Percentiles rank a stretch among this genome's conserved stretches.
These are phyloP conservation scores for Neonectria coccinea DNA, from an alignment of 2,329 filamentous ascomycete species.

Conservation along the genomic window DNA sequence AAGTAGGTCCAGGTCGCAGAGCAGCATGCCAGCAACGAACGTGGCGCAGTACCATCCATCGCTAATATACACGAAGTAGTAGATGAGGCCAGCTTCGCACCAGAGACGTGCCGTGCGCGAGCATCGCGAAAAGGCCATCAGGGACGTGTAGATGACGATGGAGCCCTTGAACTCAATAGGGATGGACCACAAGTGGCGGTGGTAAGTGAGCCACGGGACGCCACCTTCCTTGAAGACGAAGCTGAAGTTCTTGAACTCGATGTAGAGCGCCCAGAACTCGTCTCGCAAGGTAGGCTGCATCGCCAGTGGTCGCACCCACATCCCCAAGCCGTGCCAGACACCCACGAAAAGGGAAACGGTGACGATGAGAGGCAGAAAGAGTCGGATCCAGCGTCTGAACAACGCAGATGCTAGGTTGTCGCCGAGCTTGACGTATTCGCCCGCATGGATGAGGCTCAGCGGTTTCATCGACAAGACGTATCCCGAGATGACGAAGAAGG, in stretches of 20 bases:
- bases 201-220: constrained; percentile 63
- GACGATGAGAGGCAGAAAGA: constrained; percentile 64
- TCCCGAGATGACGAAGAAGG: constrained; percentile 69
- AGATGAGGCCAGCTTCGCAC: constrained; percentile 64
- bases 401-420: constrained; percentile 61
- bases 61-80: constrained; percentile 75
- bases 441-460: constrained; percentile 58
- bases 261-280: constrained; percentile 63
- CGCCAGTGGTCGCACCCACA: constrained; percentile 55
- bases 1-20: constrained; percentile 71
- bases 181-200: constrained; percentile 73
- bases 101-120: constrained; percentile 66
- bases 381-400: constrained; percentile 62
- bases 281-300: constrained; percentile 56
- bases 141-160: constrained; percentile 69
- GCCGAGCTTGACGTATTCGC: constrained; percentile 55
- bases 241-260: constrained; percentile 76
- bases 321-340: constrained; percentile 64
- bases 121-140: constrained; percentile 68
- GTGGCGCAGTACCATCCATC: constrained; percentile 73
- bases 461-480: constrained; percentile 67
- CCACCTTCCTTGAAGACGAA: constrained; percentile 72
- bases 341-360: constrained; percentile 65
- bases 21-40: constrained; percentile 71
- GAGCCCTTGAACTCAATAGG: constrained; percentile 74